Base-by-base conservation (phyloP, 2,329 filamentous ascomycete genomes). In the Sclerotinia sclerotiorum region DNA sequence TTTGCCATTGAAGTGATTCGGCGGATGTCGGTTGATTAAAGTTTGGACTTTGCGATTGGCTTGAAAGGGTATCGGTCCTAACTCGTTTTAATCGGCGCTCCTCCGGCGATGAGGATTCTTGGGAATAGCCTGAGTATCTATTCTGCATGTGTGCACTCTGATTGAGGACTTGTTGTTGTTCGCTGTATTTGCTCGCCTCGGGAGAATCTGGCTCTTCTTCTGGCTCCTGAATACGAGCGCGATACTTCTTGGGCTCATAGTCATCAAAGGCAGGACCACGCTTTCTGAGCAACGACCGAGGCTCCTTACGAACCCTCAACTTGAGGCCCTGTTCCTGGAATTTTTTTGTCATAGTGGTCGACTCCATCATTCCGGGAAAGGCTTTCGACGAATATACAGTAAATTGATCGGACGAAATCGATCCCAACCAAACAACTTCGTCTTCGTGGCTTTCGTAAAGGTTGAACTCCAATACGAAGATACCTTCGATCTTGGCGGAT, bases 291-390 rank as follows among this genome's bases (percentile, higher is more conserved):
- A 76, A 67, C 35, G 84, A 84, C 68, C 91, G 84, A 56, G 91
- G 90, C 78, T 97, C 93, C 77, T 97, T 97, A 67, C 93, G 87
- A 58, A 97, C 84, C 65, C 93, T 85, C 44, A 97, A 81, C 64
- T 92, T 89, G 19, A 97, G 91, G 11, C 93, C 93, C 77, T 97
- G 93, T 74, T 97, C 93, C 72, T 90, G 91, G 78, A 97, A 94
- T 0, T 90, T 88, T 64, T 92, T 85, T 0, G 93, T 95, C 55
- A 97, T 80, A 73, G 89, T 88, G 0, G 92, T 95, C 1, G 92
- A 96, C 78, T 94, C 91, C 57, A 87, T 84, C 86, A 95, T 89
- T 46, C 93, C 91, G 15, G 89, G 88, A 76, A 92, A 95, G 67
- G 88, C 87, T 78, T 93, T 94, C 39, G 86, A 80, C 2, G 84